Evolutionary conservation across 768 basidiomycete genomes (phyloP).

Genomic region (Termitomyces sp.): DNA sequence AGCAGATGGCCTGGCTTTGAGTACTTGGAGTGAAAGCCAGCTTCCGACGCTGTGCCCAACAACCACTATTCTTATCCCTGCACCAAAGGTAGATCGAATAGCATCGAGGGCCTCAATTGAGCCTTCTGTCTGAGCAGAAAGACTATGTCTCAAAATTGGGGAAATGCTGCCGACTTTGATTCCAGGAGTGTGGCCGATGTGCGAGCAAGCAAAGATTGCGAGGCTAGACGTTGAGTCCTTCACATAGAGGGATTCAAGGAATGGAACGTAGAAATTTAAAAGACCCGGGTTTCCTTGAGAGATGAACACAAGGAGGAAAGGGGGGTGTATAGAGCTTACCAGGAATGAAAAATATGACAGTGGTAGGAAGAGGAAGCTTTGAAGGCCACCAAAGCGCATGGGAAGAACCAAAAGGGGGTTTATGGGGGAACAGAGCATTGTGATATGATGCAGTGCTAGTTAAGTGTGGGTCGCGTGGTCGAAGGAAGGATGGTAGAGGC

Average conservation of each 20-base stretch:
- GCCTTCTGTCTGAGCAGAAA: slow-evolving; percentile 48
- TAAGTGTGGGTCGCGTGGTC: slow-evolving; percentile 7
- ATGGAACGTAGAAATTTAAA: slow-evolving; percentile 60
- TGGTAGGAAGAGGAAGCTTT: slow-evolving; percentile 21
- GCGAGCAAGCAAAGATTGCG: slow-evolving; percentile 55
- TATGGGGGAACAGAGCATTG: slow-evolving; percentile 34
- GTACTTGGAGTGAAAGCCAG: slow-evolving; percentile 59
- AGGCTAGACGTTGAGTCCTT: slow-evolving; percentile 27
- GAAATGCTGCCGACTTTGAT: slow-evolving; percentile 17
- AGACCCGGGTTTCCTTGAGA: slow-evolving; percentile 50
- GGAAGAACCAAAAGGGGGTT: slow-evolving; percentile 29
- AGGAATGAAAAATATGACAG: slow-evolving; percentile 43
- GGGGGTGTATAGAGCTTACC: slow-evolving; percentile 20
- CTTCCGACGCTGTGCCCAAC: slow-evolving; percentile 69
- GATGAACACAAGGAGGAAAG: neutral
- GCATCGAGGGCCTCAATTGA: slow-evolving; percentile 50
- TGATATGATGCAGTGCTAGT: slow-evolving; percentile 3
- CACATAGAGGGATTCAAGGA: slow-evolving; percentile 47
- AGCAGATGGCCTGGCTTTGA: slow-evolving; percentile 36
- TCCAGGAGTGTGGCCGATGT: slow-evolving; percentile 57
- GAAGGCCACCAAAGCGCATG: slow-evolving; percentile 52
- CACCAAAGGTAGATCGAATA: slow-evolving; percentile 24
- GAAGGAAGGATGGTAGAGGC: slow-evolving; percentile 28
- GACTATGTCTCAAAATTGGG: slow-evolving; percentile 21
- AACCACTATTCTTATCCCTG: slow-evolving; percentile 36